Percentiles rank a stretch among this genome's conserved stretches.
Conservation (phyloP, 805 yeast species). For the Zygoascus tannicola region DNA sequence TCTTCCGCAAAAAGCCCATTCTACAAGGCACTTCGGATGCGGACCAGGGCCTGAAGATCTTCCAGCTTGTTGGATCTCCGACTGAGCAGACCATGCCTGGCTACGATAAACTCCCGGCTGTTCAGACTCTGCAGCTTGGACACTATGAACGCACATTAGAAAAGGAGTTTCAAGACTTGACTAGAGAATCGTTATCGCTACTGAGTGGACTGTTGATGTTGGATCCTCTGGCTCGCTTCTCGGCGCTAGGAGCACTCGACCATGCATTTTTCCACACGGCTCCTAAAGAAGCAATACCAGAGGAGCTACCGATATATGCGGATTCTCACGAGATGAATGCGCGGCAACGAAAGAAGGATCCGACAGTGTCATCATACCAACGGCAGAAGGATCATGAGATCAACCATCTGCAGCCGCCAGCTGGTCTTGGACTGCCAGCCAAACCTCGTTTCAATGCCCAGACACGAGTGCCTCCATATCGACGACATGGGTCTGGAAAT, state of each 20-base stretch:
- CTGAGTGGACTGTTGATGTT: conserved; percentile 53
- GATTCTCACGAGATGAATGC: conserved; percentile 83
- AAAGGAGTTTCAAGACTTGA: conserved; percentile 27
- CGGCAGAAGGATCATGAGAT: not conserved
- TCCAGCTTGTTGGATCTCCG: conserved; percentile 78
- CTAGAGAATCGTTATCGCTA: conserved; percentile 28
- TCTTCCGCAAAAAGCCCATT: conserved; percentile 73
- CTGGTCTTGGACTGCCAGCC: not conserved
- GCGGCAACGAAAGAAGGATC: conserved; percentile 7
- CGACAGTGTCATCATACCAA: not conserved
- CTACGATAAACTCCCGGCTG: conserved; percentile 46
- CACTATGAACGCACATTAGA: conserved; percentile 32
- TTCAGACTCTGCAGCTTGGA: conserved; percentile 15
- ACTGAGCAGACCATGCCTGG: conserved; percentile 50
- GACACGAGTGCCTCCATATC: not conserved
- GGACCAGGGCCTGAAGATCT: conserved; percentile 79
- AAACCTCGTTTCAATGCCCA: not conserved
- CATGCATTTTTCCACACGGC: conserved; percentile 58
- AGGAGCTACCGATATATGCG: conserved; percentile 58
- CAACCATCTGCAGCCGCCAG: not conserved
- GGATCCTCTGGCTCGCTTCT: conserved; percentile 64
- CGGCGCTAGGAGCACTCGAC: conserved; percentile 68
- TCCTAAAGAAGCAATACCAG: conserved; percentile 54
- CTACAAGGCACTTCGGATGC: conserved; percentile 76
- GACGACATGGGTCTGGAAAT: not conserved